Percentiles rank a stretch among this genome's conserved stretches.
These are phyloP conservation scores for Saccharomyces hybrid DNA, from an alignment of 1,139 yeast species.

Conservation along the genomic window DNA sequence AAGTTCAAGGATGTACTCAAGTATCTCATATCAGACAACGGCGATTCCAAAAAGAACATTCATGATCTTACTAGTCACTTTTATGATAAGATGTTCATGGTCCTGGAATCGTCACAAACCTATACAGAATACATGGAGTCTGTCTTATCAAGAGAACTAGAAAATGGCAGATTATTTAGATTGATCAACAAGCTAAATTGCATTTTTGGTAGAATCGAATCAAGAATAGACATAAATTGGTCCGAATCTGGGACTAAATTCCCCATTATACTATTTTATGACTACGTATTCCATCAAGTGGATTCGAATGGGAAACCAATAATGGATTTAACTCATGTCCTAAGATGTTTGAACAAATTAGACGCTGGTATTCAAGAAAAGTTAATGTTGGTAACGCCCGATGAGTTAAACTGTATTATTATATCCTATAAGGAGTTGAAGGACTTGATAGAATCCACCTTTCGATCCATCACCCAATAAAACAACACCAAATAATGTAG, in stretches of 20 bases:
- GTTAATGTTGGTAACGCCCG: constrained; percentile 69
- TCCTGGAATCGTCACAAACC: constrained; percentile 49
- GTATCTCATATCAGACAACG: constrained; percentile 30
- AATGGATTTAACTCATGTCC: constrained; percentile 75
- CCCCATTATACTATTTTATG: constrained; percentile 70
- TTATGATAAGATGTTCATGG: constrained; percentile 33
- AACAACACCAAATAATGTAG: not conserved
- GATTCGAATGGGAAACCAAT: constrained; percentile 72
- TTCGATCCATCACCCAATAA: constrained; percentile 46
- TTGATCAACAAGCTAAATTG: constrained; percentile 74
- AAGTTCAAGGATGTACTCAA: constrained; percentile 32
- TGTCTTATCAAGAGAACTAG: constrained; percentile 65
- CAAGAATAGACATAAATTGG: constrained; percentile 50
- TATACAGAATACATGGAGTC: constrained; percentile 60
- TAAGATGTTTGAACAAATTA: constrained; percentile 71
- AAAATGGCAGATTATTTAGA: constrained; percentile 81
- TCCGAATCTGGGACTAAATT: constrained; percentile 70
- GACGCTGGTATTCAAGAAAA: constrained; percentile 91
- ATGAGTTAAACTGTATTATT: constrained; percentile 74
- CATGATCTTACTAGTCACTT: constrained; percentile 20
- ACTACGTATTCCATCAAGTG: constrained; percentile 76
- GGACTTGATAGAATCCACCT: constrained; percentile 63
- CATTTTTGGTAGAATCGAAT: constrained; percentile 69
- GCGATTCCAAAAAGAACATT: constrained; percentile 28
- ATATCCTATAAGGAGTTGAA: constrained; percentile 74